phyloP scores from a whole-genome alignment of 2,329 filamentous ascomycete genomes.

The Trichoderma afroharzianum region DNA sequence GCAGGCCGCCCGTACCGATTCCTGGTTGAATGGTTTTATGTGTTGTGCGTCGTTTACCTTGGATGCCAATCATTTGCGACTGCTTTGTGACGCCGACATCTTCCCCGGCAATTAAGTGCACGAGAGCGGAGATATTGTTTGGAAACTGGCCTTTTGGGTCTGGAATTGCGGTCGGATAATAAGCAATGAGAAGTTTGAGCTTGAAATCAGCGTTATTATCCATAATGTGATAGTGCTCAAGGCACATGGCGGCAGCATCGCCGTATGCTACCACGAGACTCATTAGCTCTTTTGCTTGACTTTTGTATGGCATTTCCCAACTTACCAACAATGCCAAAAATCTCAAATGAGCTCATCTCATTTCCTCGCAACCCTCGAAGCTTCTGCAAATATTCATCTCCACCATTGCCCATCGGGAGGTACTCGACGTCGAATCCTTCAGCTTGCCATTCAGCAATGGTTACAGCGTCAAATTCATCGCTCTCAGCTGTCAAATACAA shows the following conservation, averaged over 20 bases:
- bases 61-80: slow-evolving; percentile 43
- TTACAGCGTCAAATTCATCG: slow-evolving; percentile 39
- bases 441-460: slow-evolving; percentile 37
- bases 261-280: slow-evolving; percentile 35
- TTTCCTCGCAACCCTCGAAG: slow-evolving; percentile 33
- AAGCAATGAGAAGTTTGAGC: slow-evolving; percentile 41
- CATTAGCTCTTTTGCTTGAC: neutral
- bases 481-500: slow-evolving; percentile 42
- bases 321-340: slow-evolving; percentile 42
- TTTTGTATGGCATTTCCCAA: neutral
- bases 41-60: slow-evolving; percentile 39
- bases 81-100: slow-evolving; percentile 41
- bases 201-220: slow-evolving; percentile 44
- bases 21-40: slow-evolving; percentile 35
- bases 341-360: slow-evolving; percentile 39
- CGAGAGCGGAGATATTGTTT: slow-evolving; percentile 36
- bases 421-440: slow-evolving; percentile 45
- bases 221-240: slow-evolving; percentile 43
- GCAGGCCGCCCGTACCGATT: slow-evolving; percentile 35
- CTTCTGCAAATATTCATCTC: slow-evolving; percentile 33
- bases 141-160: slow-evolving; percentile 42
- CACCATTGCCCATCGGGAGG: slow-evolving; percentile 36
- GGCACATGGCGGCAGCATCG: slow-evolving; percentile 40
- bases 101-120: slow-evolving; percentile 38
- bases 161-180: slow-evolving; percentile 43